Percentiles rank a stretch among this genome's conserved stretches.
phyloP scores from a whole-genome alignment of 495 filamentous ascomycete genomes.

The Aspergillus nidulans region DNA sequence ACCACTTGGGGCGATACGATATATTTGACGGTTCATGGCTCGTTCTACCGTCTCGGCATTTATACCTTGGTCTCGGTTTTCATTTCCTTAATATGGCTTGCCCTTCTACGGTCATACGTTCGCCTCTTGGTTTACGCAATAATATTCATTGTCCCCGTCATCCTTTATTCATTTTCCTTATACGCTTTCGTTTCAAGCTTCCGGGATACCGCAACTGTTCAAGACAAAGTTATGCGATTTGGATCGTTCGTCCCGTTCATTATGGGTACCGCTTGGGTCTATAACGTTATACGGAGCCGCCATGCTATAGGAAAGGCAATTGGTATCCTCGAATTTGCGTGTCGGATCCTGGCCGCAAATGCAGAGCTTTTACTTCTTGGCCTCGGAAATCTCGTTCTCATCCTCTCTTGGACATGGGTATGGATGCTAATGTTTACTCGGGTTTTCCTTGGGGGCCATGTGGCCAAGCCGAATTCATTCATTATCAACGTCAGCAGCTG shows the following conservation, averaged over 20 bases:
- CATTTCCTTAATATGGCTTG: slow-evolving; percentile 87
- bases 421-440: slow-evolving; percentile 97
- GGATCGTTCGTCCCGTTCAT: slow-evolving; percentile 70
- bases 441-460: slow-evolving; percentile 83
- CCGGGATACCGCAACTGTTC: slow-evolving; percentile 66
- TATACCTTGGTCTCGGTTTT: slow-evolving; percentile 88
- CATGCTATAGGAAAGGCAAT: slow-evolving; percentile 75
- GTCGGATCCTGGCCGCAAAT: slow-evolving; percentile 79
- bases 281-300: slow-evolving; percentile 72
- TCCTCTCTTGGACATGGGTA: slow-evolving; percentile 87
- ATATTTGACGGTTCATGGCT: slow-evolving; percentile 80
- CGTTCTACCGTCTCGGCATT: slow-evolving; percentile 81
- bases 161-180: slow-evolving; percentile 80
- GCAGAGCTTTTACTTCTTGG: slow-evolving; percentile 79
- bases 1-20: slow-evolving; percentile 81
- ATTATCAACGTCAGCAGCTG: slow-evolving; percentile 82
- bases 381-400: slow-evolving; percentile 65
- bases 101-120: slow-evolving; percentile 79
- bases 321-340: slow-evolving; percentile 84
- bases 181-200: slow-evolving; percentile 92
- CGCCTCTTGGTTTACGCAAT: slow-evolving; percentile 73
- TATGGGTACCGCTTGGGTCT: slow-evolving; percentile 73
- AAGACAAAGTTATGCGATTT: slow-evolving; percentile 89
- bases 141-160: slow-evolving; percentile 75
- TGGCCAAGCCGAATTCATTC: slow-evolving; percentile 59